Percentiles rank a stretch among this genome's conserved stretches.
phyloP scores from a whole-genome alignment of 108 stramenopile genomes.

The Nitzschia sp. region DNA sequence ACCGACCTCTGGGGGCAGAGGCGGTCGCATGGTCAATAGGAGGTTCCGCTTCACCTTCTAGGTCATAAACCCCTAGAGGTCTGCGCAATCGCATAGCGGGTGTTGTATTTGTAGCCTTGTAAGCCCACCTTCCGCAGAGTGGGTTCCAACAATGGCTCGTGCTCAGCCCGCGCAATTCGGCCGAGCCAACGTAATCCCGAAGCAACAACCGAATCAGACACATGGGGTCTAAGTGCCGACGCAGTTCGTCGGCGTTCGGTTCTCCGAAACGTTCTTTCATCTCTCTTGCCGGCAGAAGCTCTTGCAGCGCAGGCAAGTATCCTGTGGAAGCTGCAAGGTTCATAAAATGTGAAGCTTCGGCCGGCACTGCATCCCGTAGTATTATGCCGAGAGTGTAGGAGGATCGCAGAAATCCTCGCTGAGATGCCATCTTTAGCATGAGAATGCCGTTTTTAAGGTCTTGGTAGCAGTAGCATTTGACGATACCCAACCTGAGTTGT shows the following conservation, averaged over 20 bases:
- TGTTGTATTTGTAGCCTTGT: constrained; percentile 53
- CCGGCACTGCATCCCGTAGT: constrained; percentile 64
- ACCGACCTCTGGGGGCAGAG: not conserved
- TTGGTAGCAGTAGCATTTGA: constrained; percentile 79
- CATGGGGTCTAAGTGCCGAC: constrained; percentile 66
- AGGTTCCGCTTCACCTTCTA: constrained; percentile 15
- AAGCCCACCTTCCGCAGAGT: constrained; percentile 85
- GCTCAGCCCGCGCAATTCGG: constrained; percentile 52
- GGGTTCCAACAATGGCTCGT: constrained; percentile 93
- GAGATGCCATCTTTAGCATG: constrained; percentile 63
- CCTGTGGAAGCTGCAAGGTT: constrained; percentile 49
- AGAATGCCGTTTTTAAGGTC: constrained; percentile 66
- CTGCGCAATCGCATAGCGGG: constrained; percentile 33
- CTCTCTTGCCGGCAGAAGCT: constrained; percentile 59
- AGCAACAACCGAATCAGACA: constrained; percentile 68
- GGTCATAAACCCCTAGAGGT: constrained; percentile 18
- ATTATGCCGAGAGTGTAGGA: constrained; percentile 77
- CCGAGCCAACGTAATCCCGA: constrained; percentile 65
- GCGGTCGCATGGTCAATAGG: not conserved
- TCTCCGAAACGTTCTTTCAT: constrained; percentile 79
- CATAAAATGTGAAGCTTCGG: constrained; percentile 63
- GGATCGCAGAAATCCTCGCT: constrained; percentile 61
- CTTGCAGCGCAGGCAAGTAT: constrained; percentile 78
- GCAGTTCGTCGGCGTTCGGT: constrained; percentile 62
- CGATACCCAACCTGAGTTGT: constrained; percentile 69